Evolutionary conservation across 2,329 filamentous ascomycete species (phyloP).

Genomic region (Dothistroma pini): DNA sequence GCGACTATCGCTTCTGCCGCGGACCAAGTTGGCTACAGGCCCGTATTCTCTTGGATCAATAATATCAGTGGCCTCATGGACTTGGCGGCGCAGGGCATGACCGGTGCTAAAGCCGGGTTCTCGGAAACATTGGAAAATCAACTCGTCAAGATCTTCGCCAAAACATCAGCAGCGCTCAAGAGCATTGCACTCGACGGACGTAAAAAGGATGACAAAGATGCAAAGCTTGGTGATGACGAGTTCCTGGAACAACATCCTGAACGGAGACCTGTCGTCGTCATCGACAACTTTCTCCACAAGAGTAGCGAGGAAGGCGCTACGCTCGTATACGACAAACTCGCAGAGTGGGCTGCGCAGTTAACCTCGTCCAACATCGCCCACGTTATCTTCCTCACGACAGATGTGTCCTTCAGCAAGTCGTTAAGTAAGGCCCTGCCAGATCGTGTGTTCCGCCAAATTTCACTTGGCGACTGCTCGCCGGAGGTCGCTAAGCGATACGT

Average conservation of each 20-base stretch:
- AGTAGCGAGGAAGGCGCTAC: slow-evolving; percentile 44
- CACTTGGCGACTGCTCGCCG: slow-evolving; percentile 77
- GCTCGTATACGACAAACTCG: slow-evolving; percentile 52
- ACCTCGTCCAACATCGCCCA: slow-evolving; percentile 88
- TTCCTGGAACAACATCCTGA: slow-evolving; percentile 90
- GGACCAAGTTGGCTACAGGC: slow-evolving; percentile 79
- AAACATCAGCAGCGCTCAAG: slow-evolving; percentile 73
- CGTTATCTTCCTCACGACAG: slow-evolving; percentile 89
- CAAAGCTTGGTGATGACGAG: slow-evolving; percentile 71
- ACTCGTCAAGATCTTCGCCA: slow-evolving; percentile 83
- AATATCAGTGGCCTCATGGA: slow-evolving; percentile 90
- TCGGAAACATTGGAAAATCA: slow-evolving; percentile 90
- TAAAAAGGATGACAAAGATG: slow-evolving; percentile 69
- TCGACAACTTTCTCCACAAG: slow-evolving; percentile 85
- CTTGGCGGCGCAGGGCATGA: slow-evolving; percentile 87
- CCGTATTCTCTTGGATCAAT: slow-evolving; percentile 95
- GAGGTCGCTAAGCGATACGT: slow-evolving; percentile 87
- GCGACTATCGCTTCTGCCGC: slow-evolving; percentile 81
- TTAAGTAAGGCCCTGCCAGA: slow-evolving; percentile 85
- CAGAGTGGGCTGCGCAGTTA: slow-evolving; percentile 81
- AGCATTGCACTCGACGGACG: slow-evolving; percentile 68
- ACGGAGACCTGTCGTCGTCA: slow-evolving; percentile 73
- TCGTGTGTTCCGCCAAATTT: slow-evolving; percentile 81
- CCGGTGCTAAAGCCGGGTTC: slow-evolving; percentile 90
- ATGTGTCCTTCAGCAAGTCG: slow-evolving; percentile 83